Evolutionary conservation across 306 rosid species (phyloP).

Genomic region (Acacia crassicarpa): DNA sequence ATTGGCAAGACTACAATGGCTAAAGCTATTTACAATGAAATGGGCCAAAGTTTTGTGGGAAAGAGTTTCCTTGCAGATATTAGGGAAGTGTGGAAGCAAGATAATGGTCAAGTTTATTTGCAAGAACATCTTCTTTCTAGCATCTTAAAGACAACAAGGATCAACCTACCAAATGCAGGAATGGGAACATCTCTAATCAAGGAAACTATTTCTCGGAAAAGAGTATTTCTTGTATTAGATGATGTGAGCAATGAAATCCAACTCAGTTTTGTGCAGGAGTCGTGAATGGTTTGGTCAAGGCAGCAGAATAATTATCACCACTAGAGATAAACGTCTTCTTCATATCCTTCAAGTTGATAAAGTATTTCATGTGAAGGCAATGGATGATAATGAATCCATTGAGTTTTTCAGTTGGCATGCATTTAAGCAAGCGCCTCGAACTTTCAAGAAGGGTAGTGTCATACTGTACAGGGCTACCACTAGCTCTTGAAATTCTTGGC

Average conservation of each 20-base stretch:
- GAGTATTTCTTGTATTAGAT: neutral
- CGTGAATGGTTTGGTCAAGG: neutral
- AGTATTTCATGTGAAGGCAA: neutral
- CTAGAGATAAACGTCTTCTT: neutral
- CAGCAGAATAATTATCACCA: neutral
- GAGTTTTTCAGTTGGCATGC: neutral
- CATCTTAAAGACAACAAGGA: too few relatives aligned
- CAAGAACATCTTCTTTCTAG: too few relatives aligned
- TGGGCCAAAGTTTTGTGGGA: too few relatives aligned
- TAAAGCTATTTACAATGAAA: too few relatives aligned
- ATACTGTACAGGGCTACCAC: neutral
- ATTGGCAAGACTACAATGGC: too few relatives aligned
- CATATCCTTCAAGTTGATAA: neutral
- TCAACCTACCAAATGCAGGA: too few relatives aligned
- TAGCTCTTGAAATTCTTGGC: neutral
- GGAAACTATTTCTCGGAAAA: neutral
- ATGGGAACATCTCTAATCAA: too few relatives aligned
- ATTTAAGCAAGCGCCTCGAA: neutral
- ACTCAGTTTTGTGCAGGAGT: neutral
- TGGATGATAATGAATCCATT: neutral
- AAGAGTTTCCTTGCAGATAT: too few relatives aligned
- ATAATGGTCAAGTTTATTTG: too few relatives aligned
- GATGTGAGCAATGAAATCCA: neutral
- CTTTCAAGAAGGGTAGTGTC: neutral
- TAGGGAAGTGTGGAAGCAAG: too few relatives aligned